phyloP scores from a whole-genome alignment of 495 filamentous ascomycete genomes.

The Penicillium odoratum region DNA sequence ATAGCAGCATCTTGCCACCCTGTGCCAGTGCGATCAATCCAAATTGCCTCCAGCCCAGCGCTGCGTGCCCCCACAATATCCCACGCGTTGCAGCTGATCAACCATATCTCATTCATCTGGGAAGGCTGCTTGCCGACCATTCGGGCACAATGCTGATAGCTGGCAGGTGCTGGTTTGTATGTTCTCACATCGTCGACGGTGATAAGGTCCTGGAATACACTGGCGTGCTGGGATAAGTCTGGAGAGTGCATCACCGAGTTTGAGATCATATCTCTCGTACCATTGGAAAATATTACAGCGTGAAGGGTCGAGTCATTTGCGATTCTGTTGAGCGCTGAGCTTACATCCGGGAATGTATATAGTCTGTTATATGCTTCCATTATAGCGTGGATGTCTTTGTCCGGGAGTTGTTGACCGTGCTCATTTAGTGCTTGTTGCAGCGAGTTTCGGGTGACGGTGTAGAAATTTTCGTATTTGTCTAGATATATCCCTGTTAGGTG shows the following conservation, averaged over 20 bases:
- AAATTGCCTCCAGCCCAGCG: conserved; percentile 59
- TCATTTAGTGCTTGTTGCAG: conserved; percentile 65
- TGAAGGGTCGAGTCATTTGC: conserved; percentile 39
- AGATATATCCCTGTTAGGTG: conserved; percentile 1
- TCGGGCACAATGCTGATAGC: conserved; percentile 60
- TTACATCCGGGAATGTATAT: conserved; percentile 68
- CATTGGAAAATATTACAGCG: conserved; percentile 75
- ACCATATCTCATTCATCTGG: conserved; percentile 59
- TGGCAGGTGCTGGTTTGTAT: conserved; percentile 70
- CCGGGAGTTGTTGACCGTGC: conserved; percentile 42
- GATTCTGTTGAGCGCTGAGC: conserved; percentile 48
- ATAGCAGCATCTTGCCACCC: conserved; percentile 41
- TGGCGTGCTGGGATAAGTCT: conserved; percentile 51
- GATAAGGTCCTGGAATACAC: conserved; percentile 56
- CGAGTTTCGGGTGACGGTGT: conserved; percentile 60
- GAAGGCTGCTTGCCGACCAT: conserved; percentile 49
- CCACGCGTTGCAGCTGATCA: conserved; percentile 79
- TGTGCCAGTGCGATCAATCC: conserved; percentile 61
- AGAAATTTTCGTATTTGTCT: conserved; percentile 67
- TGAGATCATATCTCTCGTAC: conserved; percentile 62
- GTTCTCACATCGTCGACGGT: conserved; percentile 59
- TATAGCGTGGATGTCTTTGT: conserved; percentile 43
- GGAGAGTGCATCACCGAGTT: conserved; percentile 57
- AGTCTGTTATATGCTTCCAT: conserved; percentile 70
- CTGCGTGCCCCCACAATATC: conserved; percentile 59